A percentile compares a stretch with the other conserved stretches of the same genome.
Evolutionary conservation across 345 rosid species (phyloP).

Genomic region (Salix exigua): DNA sequence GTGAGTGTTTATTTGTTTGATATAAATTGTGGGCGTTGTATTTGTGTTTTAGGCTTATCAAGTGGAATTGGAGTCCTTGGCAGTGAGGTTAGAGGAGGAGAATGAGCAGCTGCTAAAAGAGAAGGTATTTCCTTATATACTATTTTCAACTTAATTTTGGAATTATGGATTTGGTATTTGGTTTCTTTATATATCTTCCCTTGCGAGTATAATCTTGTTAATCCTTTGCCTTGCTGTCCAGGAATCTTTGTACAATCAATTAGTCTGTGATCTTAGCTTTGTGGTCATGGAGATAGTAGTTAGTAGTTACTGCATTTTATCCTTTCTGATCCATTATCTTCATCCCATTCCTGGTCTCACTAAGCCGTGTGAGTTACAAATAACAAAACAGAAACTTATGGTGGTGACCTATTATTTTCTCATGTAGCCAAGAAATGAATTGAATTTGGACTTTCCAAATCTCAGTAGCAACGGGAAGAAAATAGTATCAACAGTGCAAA

Average conservation of each 20-base stretch:
- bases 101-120: slow-evolving; percentile 66
- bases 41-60: slow-evolving; percentile 64
- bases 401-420: not conserved
- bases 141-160: not conserved
- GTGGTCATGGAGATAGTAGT: not conserved
- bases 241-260: not conserved
- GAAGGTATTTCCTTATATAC: slow-evolving; percentile 39
- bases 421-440: not conserved
- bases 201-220: not conserved
- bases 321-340: not conserved
- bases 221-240: not conserved
- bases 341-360: not conserved
- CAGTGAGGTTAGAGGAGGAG: slow-evolving; percentile 68
- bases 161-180: not conserved
- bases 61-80: slow-evolving; percentile 76
- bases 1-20: not conserved
- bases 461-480: not conserved
- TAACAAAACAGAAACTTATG: not conserved
- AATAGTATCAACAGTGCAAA: not conserved
- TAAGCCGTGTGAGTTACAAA: not conserved
- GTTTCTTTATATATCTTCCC: not conserved
- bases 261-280: not conserved
- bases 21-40: not conserved
- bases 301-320: not conserved
- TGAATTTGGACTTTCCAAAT: not conserved